phyloP scores from a whole-genome alignment of 2,329 filamentous ascomycete genomes.

The Neonectria neomacrospora region DNA sequence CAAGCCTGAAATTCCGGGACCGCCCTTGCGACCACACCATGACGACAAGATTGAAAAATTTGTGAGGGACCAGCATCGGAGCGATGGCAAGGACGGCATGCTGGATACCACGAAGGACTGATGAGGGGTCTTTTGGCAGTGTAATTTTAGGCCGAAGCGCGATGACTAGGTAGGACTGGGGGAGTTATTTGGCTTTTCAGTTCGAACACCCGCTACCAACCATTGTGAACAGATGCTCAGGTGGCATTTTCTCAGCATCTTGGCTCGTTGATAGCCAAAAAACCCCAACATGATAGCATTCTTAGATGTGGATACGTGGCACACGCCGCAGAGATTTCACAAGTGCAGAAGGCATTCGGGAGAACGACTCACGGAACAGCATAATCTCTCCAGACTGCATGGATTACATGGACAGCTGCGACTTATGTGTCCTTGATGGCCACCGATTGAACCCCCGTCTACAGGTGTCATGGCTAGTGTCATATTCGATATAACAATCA shows the following conservation, averaged over 20 bases:
- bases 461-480: no score
- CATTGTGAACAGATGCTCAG: background rate
- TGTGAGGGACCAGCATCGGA: slow-evolving; percentile 63
- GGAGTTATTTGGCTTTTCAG: background rate
- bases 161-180: background rate
- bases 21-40: slow-evolving; percentile 57
- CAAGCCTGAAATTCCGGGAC: slow-evolving; percentile 44
- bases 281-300: background rate
- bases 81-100: slow-evolving; percentile 50
- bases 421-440: no score
- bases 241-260: background rate
- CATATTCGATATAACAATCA: no score
- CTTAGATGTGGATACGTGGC: no score
- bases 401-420: no score
- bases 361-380: no score
- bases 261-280: no score
- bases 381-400: no score
- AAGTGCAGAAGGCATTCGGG: no score
- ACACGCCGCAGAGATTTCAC: no score
- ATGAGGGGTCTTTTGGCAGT: background rate
- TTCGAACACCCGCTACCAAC: no score
- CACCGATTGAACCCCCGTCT: no score
- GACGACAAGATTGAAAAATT: slow-evolving; percentile 64
- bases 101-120: background rate
- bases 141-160: background rate